A percentile compares a stretch with the other conserved stretches of the same genome.
Evolutionary conservation across 805 yeast genomes (phyloP).

Genomic region (Saccharomycopsis amapae): DNA sequence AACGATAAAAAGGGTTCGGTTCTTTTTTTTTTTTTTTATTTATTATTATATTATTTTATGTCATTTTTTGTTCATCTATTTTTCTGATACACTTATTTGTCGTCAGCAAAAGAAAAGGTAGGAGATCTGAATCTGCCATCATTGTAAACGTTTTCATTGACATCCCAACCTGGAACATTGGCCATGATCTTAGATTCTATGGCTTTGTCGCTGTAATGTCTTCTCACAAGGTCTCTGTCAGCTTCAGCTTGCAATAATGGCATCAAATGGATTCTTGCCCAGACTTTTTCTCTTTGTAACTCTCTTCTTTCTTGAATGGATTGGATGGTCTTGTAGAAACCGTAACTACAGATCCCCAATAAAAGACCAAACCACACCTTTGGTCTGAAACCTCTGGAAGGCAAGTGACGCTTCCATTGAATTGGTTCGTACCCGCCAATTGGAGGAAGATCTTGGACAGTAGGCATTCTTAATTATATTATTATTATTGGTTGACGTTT

Average conservation of each 20-base stretch:
- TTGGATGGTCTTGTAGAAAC: slow-evolving; percentile 57
- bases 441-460: slow-evolving; percentile 77
- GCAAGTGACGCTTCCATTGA: slow-evolving; percentile 85
- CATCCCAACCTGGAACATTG: slow-evolving; percentile 57
- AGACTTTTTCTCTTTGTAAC: slow-evolving; percentile 63
- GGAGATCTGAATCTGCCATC: slow-evolving; percentile 32
- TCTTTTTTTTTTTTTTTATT: too few species aligned
- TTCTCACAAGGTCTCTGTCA: slow-evolving; percentile 70
- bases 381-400: slow-evolving; percentile 80
- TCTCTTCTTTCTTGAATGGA: slow-evolving; percentile 75
- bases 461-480: slow-evolving; percentile 20
- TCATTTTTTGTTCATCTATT: too few species aligned
- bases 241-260: slow-evolving; percentile 77
- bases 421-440: slow-evolving; percentile 77
- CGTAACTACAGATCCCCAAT: slow-evolving; percentile 58
- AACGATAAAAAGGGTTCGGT: too few species aligned
- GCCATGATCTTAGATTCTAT: slow-evolving; percentile 66
- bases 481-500: too few species aligned
- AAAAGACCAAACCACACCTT: slow-evolving; percentile 60
- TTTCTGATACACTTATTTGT: too few species aligned
- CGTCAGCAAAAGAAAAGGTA: slow-evolving; percentile 19
- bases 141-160: slow-evolving; percentile 39
- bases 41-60: too few species aligned
- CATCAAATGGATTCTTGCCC: slow-evolving; percentile 67
- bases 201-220: slow-evolving; percentile 55